Conservation (phyloP, 2,329 filamentous ascomycete species). For the Orbilia javanica region DNA sequence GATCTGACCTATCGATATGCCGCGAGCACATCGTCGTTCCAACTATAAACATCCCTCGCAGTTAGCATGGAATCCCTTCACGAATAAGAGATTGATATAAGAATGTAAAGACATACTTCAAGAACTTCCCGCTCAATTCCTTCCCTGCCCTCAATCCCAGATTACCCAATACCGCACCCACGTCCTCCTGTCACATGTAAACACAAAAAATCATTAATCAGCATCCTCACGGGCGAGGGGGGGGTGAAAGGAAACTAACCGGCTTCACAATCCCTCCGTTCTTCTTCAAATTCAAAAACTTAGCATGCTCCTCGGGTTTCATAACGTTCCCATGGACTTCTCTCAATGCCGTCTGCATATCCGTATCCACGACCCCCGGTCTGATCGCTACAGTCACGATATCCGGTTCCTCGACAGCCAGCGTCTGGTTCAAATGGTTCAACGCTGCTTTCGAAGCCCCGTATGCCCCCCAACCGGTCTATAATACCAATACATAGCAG, state of each 20-base stretch:
- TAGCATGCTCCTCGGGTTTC: constrained; percentile 71
- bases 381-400: constrained; percentile 78
- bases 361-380: constrained; percentile 77
- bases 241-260: constrained; percentile 25
- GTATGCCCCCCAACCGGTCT: constrained; percentile 78
- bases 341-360: constrained; percentile 86
- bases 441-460: constrained; percentile 85
- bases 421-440: constrained; percentile 80
- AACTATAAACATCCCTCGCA: constrained; percentile 10
- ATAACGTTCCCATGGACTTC: constrained; percentile 76
- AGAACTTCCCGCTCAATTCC: constrained; percentile 41
- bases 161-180: constrained; percentile 48
- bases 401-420: constrained; percentile 82
- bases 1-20: constrained; percentile 45
- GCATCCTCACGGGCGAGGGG: too few relatives aligned
- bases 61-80: not conserved
- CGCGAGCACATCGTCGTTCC: constrained; percentile 42
- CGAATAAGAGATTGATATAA: not conserved
- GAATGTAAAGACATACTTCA: constrained; percentile 29
- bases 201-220: too few relatives aligned
- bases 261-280: constrained; percentile 75
- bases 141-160: constrained; percentile 37
- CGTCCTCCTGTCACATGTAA: constrained; percentile 49
- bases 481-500: not conserved
- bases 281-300: constrained; percentile 77